Percentiles rank a stretch among this genome's conserved stretches.
These are phyloP conservation scores for Cercospora nicotianae DNA, from an alignment of 2,329 filamentous ascomycete species.

Conservation along the genomic window DNA sequence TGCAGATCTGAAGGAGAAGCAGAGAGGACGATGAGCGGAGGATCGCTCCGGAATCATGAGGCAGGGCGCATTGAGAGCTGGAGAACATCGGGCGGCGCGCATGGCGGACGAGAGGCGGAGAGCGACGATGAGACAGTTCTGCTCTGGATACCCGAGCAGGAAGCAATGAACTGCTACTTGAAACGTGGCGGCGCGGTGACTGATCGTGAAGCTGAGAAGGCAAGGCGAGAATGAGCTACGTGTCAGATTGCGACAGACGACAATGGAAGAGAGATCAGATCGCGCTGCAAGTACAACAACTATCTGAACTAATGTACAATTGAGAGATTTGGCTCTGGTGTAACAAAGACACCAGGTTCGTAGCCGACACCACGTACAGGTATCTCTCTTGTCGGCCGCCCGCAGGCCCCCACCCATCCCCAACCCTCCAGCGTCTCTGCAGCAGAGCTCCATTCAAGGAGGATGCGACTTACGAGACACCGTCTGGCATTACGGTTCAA, in stretches of 20 bases:
- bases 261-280: not conserved
- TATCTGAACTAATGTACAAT: not conserved
- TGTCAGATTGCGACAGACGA: not conserved
- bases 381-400: constrained; percentile 1
- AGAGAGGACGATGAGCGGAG: not conserved
- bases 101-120: not conserved
- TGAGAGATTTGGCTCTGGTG: constrained; percentile 6
- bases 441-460: constrained; percentile 6
- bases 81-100: not conserved
- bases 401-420: not conserved
- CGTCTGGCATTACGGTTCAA: constrained; percentile 2
- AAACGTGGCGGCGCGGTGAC: not conserved
- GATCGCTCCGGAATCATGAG: not conserved
- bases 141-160: not conserved
- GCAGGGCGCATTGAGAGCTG: not conserved
- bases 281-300: not conserved
- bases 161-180: not conserved
- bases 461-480: not conserved
- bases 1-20: not conserved
- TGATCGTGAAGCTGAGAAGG: not conserved
- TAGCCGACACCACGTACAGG: constrained; percentile 4
- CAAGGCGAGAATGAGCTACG: not conserved
- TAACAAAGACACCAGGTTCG: constrained; percentile 6
- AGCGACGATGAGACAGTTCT: not conserved
- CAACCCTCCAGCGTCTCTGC: constrained; percentile 2